Base-by-base conservation (phyloP, 2,329 filamentous ascomycete genomes). In the Diaporthe nobilis region DNA sequence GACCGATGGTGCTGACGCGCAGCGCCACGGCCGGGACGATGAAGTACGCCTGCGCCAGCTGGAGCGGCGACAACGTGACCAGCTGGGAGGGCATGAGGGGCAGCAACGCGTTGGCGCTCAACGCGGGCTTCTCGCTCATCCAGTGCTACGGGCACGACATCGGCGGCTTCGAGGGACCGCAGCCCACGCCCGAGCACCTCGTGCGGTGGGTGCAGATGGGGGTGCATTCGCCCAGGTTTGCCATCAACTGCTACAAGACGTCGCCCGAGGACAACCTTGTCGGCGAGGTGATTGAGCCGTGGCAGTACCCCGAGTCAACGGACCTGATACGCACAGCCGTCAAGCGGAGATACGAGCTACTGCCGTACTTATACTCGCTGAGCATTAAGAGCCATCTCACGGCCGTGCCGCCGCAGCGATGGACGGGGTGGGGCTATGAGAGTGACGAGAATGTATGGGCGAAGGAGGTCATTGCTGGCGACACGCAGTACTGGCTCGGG, bases 231-330 rank as follows among this genome's bases (percentile, higher is more conserved):
- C 89, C 91, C 0, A 90, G 93, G 0, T 94, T 95, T 79, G 92
- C 93, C 15, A 94, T 94, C 85, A 95, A 95, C 83, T 95, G 93
- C 83, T 94, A 93, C 89, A 95, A 95, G 84, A 95, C 93, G 0
- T 90, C 89, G 0, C 88, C 90, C 0, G 85, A 89, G 0, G 91
- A 94, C 82, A 94, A 92, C 79, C 86, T 87, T 0, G 87, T 94
- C 34, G 93, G 93, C 10, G 93, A 94, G 49, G 92, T 95, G 0
- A 95, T 95, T 75, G 93, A 94, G 84, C 93, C 93, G 0, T 95
- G 92, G 92, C 94, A 94, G 92, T 93, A 94, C 80, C 91, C 92
- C 0, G 89, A 92, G 49, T 91, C 92, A 39, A 91, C 92, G 0
- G 89, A 89, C 0, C 83, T 92, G 1, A 86, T 95, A 20, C 89